Evolutionary conservation across 2,329 filamentous ascomycete genomes (phyloP).

Genomic region (Scytalidium sp.): DNA sequence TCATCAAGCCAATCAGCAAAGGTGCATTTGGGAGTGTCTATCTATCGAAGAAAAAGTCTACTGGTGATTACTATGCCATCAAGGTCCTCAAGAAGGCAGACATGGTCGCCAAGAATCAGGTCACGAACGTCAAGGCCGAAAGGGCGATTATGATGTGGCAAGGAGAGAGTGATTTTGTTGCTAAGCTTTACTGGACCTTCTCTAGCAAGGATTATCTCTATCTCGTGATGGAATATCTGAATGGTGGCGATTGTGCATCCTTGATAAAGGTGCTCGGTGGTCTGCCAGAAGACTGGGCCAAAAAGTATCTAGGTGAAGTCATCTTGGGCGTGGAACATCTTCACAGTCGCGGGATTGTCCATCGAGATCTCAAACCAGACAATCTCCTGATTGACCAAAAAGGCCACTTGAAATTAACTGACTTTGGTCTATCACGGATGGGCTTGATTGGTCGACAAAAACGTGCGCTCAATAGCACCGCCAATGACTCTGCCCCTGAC

Average conservation of each 20-base stretch:
- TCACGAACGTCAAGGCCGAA: slow-evolving; percentile 98
- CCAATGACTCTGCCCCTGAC: slow-evolving; percentile 84
- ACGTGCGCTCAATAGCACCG: slow-evolving; percentile 74
- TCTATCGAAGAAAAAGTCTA: slow-evolving; percentile 96
- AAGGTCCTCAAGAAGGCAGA: slow-evolving; percentile 99
- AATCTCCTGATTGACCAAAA: slow-evolving; percentile 97
- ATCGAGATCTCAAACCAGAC: slow-evolving; percentile 94
- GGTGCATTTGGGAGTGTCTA: slow-evolving; percentile 98
- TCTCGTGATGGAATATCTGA: slow-evolving; percentile 98
- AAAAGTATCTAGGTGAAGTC: slow-evolving; percentile 95
- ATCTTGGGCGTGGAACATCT: slow-evolving; percentile 96
- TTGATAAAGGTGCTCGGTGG: slow-evolving; percentile 92
- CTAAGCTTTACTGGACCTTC: slow-evolving; percentile 99
- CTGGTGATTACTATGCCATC: slow-evolving; percentile 97
- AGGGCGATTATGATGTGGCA: slow-evolving; percentile 99
- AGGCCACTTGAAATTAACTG: slow-evolving; percentile 93
- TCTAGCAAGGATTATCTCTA: slow-evolving; percentile 99
- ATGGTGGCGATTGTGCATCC: slow-evolving; percentile 94
- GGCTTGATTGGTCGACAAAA: slow-evolving; percentile 95
- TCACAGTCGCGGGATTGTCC: slow-evolving; percentile 90
- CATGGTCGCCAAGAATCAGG: slow-evolving; percentile 99
- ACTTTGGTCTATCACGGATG: slow-evolving; percentile 97
- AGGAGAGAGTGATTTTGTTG: slow-evolving; percentile 97
- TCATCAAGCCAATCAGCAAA: slow-evolving; percentile 99
- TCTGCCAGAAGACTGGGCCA: slow-evolving; percentile 94